Evolutionary conservation across 2,329 filamentous ascomycete species (phyloP).

Genomic region (Westerdykella aurantiaca): DNA sequence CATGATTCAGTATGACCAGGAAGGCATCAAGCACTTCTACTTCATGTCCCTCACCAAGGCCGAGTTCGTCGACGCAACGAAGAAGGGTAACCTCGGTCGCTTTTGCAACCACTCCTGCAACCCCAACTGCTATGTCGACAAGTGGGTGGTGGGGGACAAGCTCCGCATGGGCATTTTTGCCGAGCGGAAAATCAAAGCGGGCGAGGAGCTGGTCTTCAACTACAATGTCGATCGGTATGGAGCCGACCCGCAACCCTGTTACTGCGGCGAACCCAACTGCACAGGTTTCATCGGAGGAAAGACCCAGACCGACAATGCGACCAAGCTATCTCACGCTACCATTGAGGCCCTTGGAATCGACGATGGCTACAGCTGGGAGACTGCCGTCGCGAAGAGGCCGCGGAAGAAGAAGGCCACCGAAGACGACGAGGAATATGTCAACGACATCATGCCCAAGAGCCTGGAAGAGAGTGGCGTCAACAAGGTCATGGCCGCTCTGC

Average conservation of each 20-base stretch:
- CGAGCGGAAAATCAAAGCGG: constrained; percentile 72
- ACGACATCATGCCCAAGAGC: constrained; percentile 72
- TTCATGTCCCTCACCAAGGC: constrained; percentile 98
- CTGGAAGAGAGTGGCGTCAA: constrained; percentile 78
- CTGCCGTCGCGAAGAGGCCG: constrained; percentile 78
- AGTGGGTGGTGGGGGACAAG: constrained; percentile 97
- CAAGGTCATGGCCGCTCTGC: constrained; percentile 92
- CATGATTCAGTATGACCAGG: constrained; percentile 88
- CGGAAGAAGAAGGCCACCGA: constrained; percentile 88
- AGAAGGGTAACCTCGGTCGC: constrained; percentile 88
- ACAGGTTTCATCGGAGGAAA: constrained; percentile 95
- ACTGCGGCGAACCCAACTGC: constrained; percentile 91
- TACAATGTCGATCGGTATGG: constrained; percentile 99
- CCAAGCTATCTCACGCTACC: constrained; percentile 80
- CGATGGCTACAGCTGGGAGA: constrained; percentile 87
- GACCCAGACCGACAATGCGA: constrained; percentile 92
- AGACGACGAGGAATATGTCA: constrained; percentile 93
- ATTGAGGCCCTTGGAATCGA: constrained; percentile 96
- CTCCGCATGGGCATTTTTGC: constrained; percentile 99
- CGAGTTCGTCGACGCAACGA: constrained; percentile 96
- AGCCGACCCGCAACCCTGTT: constrained; percentile 92
- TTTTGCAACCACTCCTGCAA: constrained; percentile 99
- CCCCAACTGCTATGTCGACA: constrained; percentile 98
- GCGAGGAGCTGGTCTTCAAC: constrained; percentile 96
- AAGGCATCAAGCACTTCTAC: constrained; percentile 98